Base-by-base conservation (phyloP, 202 grass and related monocot species). In the Alloteropsis angusta region DNA sequence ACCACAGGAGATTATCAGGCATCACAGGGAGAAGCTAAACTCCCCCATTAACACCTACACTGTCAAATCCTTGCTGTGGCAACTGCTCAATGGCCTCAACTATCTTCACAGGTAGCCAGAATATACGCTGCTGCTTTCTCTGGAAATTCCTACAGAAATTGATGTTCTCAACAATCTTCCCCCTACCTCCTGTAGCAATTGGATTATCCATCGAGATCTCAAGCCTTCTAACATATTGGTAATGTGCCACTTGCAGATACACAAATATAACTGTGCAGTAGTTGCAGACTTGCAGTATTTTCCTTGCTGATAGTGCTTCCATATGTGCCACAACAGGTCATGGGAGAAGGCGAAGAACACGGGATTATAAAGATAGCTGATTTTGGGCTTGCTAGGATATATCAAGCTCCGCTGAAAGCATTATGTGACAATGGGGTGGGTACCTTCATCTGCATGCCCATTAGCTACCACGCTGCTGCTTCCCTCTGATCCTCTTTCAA, bases 181-280 rank as follows among this genome's bases (percentile, higher is more conserved):
- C 10, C 19, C 83, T 38, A n/a, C 18, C 26, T 68, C 41, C 26
- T 94, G 72, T 79, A 99, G 92, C 78, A 99, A 99, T 84, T 99
- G 96, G 96, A 99, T 99, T 68, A 92, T 98, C 72, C 95, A 98
- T 88, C 87, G 95, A 60, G 89, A 98, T 74, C 89, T 98, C 63
- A 99, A 99, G 84, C 96, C 96, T 81, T 99, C 96, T 75, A 95
- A 99, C 85, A 99, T 99, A 86, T 86, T 99, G 92, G 96, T 97
- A 89, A 35, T 16, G 9, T 56, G 44, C 36, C 7, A 57, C 45
- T 22, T 68, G 54, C n/a, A 46, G 18, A 82, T 81, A 23, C 62
- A 58, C 46, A 82, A 81, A 63, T 71, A 75, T 81, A 71, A 38
- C 22, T 65, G 49, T 66, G 36, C 11, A 48, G 76, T 65, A 80